Base-by-base conservation (phyloP, 2,329 filamentous ascomycete genomes). In the Trichoderma harzianum region DNA sequence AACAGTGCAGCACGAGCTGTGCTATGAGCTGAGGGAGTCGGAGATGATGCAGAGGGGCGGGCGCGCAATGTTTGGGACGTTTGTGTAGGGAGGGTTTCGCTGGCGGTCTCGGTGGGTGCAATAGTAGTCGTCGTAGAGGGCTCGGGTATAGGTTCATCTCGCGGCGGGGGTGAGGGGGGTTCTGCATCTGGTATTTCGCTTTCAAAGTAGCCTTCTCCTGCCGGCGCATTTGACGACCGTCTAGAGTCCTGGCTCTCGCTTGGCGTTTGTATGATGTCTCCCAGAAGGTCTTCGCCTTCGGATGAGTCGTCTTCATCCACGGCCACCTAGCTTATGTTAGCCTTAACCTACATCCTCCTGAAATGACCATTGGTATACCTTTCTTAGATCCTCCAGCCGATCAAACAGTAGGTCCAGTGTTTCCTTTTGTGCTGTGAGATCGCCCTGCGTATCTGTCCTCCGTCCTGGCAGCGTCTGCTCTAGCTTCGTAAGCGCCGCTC, bases 341-440 rank as follows among this genome's bases (percentile, higher is more conserved):
- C 32, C 26, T 26, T 5, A n/a, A 8, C 30, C 21, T n/a, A 18
- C 4, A 2, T 8, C 14, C 28, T 39, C 2, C 32, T 10, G 11
- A 5, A 6, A 3, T 7, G 10, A 5, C 4, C 7, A 18, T 3
- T 18, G 10, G 14, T 34, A 4, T 75, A 92, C 85, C 75, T 93
- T 89, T 75, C 90, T 87, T 11, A 94, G 79, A 76, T 95, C 92
- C 72, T 89, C 84, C 73, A 95, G 80, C 47, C 91, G 85, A 75
- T 93, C 89, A 57, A 88, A 84, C 55, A 95, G 80, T 69, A 87
- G 84, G 76, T 93, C 91, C 66, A 94, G 84, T 6, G 89, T 78
- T 43, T 92, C 89, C 71, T 91, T 87, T 77, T 93, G 92, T 57
- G 83, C 82, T 73, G 88, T 86, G 36, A 95, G 83, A 73, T 92